A percentile compares a stretch with the other conserved stretches of the same genome.
Evolutionary conservation across 2,329 filamentous ascomycete genomes (phyloP).

Genomic region (Ciborinia camelliae): DNA sequence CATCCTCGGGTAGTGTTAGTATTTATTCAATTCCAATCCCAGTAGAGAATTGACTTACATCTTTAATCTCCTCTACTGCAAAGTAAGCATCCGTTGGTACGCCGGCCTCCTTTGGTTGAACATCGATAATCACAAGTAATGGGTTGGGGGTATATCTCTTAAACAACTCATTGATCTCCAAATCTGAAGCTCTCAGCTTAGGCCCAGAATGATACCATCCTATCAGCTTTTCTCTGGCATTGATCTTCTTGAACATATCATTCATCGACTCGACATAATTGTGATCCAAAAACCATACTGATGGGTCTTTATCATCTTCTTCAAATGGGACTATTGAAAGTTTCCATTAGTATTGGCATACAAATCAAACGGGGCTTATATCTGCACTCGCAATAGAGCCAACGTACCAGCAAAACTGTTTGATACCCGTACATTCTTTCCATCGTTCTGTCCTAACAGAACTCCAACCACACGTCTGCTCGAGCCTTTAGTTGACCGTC

Average conservation of each 20-base stretch:
- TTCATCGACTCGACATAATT: conserved; percentile 99
- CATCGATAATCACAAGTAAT: conserved; percentile 94
- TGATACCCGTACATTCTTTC: conserved; percentile 92
- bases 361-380: not conserved
- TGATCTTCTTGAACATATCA: conserved; percentile 99
- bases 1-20: conserved; percentile 60
- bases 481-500: conserved; percentile 85
- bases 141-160: conserved; percentile 98
- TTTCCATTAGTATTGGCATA: conserved; percentile 28
- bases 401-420: conserved; percentile 93
- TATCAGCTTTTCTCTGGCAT: conserved; percentile 96
- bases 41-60: conserved; percentile 57
- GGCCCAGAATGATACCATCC: conserved; percentile 99
- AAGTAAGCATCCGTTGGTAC: conserved; percentile 99
- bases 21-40: not conserved
- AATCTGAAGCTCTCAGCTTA: conserved; percentile 91
- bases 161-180: conserved; percentile 99
- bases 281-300: conserved; percentile 98
- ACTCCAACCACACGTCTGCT: conserved; percentile 89
- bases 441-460: conserved; percentile 90
- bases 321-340: conserved; percentile 79
- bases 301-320: conserved; percentile 97
- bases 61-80: conserved; percentile 98
- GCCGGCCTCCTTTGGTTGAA: conserved; percentile 95
- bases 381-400: not conserved